Percentiles rank a stretch among this genome's conserved stretches.
Evolutionary conservation across 1,139 yeast genomes (phyloP).

Genomic region (Lodderomyces theae): DNA sequence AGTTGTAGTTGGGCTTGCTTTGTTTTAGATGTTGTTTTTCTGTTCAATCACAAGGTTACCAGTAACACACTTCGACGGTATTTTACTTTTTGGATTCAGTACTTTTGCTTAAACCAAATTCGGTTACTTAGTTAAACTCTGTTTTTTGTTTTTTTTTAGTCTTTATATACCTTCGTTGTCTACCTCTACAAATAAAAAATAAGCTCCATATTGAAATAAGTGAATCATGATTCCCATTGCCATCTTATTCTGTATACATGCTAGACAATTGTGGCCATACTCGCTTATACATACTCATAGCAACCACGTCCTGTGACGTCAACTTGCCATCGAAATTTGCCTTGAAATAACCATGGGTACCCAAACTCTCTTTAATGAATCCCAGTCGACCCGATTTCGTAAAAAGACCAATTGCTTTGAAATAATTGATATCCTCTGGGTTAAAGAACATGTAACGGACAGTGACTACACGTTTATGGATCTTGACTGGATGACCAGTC

Average conservation of each 20-base stretch:
- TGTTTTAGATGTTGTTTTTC: background rate
- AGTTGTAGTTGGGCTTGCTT: conserved; percentile 4
- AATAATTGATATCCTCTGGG: conserved; percentile 83
- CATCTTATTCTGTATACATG: conserved; percentile 26
- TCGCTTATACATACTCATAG: conserved; percentile 91
- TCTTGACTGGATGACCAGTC: conserved; percentile 94
- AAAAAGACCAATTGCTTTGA: conserved; percentile 87
- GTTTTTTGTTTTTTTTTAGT: too few relatives aligned
- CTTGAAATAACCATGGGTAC: conserved; percentile 98
- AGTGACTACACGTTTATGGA: conserved; percentile 89
- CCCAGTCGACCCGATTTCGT: conserved; percentile 93
- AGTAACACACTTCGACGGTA: background rate
- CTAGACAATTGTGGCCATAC: conserved; percentile 72
- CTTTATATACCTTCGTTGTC: too few relatives aligned
- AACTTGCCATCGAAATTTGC: conserved; percentile 92
- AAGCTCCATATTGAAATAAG: too few relatives aligned
- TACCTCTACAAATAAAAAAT: too few relatives aligned
- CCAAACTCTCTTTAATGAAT: conserved; percentile 88
- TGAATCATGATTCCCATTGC: too few relatives aligned
- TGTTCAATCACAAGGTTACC: too few relatives aligned
- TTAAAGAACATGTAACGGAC: conserved; percentile 97
- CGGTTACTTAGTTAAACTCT: too few relatives aligned
- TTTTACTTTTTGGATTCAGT: background rate
- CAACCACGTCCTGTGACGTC: conserved; percentile 88
- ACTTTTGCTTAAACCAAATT: too few relatives aligned